Percentiles rank a stretch among this genome's conserved stretches.
Evolutionary conservation across 2,329 filamentous ascomycete genomes (phyloP).

Genomic region (Leptographium flavum): DNA sequence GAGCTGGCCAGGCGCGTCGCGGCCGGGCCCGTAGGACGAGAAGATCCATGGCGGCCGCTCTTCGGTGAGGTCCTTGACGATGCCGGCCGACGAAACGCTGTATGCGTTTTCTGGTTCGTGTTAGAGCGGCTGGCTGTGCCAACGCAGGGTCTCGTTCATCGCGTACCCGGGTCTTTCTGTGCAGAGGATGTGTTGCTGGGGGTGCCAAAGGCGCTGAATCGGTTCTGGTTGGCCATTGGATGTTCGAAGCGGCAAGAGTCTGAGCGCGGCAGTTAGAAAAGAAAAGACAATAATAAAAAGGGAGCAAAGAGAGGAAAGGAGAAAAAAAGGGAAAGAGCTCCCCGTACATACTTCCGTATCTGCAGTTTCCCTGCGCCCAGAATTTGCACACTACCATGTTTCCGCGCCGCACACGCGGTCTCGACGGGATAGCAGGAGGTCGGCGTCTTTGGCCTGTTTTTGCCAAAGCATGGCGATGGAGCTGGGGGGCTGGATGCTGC

Average conservation of each 20-base stretch:
- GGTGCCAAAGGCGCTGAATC: conserved; percentile 32
- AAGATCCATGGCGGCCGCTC: conserved; percentile 75
- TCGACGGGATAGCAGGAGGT: too few species aligned
- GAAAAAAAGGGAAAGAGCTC: not conserved
- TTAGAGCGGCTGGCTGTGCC: too few species aligned
- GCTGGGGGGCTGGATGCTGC: too few species aligned
- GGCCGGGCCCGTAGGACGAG: conserved; percentile 70
- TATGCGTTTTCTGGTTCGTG: conserved; percentile 25
- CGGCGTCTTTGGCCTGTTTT: too few species aligned
- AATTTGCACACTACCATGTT: conserved; percentile 27
- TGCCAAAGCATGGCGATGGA: not conserved
- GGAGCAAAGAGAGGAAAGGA: too few species aligned
- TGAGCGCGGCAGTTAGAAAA: conserved; percentile 14
- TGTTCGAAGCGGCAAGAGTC: conserved; percentile 42
- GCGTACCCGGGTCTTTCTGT: conserved; percentile 1
- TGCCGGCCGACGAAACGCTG: conserved; percentile 40
- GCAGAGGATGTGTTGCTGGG: not conserved
- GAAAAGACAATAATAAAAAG: conserved; percentile 2
- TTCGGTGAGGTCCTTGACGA: conserved; percentile 51
- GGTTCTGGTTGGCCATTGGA: conserved; percentile 30
- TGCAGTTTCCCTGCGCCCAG: conserved; percentile 37
- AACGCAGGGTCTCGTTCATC: too few species aligned
- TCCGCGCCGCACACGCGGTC: not conserved
- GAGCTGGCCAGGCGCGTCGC: conserved; percentile 64
- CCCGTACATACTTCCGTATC: conserved; percentile 28